A percentile compares a stretch with the other conserved stretches of the same genome.
phyloP scores from a whole-genome alignment of 352 stramenopile species.

The Plasmopara viticola region DNA sequence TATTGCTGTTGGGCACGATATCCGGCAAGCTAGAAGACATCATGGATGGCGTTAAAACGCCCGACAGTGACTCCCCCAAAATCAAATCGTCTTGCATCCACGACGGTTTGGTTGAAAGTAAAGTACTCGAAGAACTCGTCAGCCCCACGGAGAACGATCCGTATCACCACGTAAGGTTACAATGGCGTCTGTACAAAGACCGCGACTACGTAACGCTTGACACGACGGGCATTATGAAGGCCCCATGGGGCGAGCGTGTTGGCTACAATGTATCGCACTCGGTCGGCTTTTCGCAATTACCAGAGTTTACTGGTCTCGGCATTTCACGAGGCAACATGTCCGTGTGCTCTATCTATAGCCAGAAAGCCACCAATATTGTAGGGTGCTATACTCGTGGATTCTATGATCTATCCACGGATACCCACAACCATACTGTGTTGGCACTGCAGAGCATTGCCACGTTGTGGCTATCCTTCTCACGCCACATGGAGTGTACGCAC shows the following conservation, averaged over 20 bases:
- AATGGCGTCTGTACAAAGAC: constrained; percentile 29
- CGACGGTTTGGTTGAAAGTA: constrained; percentile 27
- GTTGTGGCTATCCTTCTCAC: constrained; percentile 28
- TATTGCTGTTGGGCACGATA: constrained; percentile 26
- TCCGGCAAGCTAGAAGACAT: constrained; percentile 29
- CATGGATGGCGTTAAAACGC: constrained; percentile 26
- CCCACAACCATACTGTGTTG: constrained; percentile 10
- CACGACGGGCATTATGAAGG: constrained; percentile 21
- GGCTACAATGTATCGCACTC: constrained; percentile 32
- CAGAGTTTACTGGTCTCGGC: constrained; percentile 20
- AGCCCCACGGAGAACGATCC: constrained; percentile 23
- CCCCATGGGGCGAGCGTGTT: constrained; percentile 19
- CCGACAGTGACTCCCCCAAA: constrained; percentile 28
- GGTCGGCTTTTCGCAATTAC: constrained; percentile 27
- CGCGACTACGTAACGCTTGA: constrained; percentile 36
- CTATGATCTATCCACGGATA: constrained; percentile 22
- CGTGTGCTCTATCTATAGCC: constrained; percentile 30
- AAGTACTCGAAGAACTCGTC: constrained; percentile 27
- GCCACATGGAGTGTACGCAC: constrained; percentile 24
- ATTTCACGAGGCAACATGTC: constrained; percentile 34
- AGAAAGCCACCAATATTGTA: constrained; percentile 23
- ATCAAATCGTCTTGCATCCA: constrained; percentile 27
- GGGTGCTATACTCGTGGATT: constrained; percentile 31
- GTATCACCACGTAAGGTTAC: constrained; percentile 28
- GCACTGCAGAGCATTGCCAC: constrained; percentile 23